Evolutionary conservation across 345 rosid genomes (phyloP), one percentile per base, ranked within the genome.

Genomic region (Eucalyptus caleyi): DNA sequence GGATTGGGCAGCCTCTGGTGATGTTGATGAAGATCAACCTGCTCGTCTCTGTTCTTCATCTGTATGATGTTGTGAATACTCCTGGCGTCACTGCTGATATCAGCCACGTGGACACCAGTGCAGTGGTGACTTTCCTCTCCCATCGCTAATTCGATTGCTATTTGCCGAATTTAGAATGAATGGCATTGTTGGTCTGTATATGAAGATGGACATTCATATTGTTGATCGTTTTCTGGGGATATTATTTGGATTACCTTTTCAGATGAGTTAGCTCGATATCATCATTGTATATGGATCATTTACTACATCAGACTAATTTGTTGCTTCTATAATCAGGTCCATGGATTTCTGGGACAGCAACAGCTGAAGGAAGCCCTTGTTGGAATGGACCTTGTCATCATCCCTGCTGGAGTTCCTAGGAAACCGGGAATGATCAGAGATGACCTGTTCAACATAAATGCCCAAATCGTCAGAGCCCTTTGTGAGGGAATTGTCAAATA

Each of bases 371-470:
- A 94, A 87, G 99, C 99, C 7, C 96, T 96, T 50, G 95, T 92
- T n/a, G 99, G 99, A 86, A 97, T 97, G 97, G 97, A 98, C 92
- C 95, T 97, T 88, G 96, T 96, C 88, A 93, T 98, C 49, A 96
- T 98, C 88, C n/a, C 99, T 37, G 99, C 99, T 32, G 99, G 99
- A 89, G 95, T 98, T 92, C 99, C 98, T 8, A 95, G 99, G 93
- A 98, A 97, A 89, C 99, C 98, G 16, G 99, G 99, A 92, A 98
- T 98, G 99, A 98, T 97, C 4, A 96, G 99, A 86, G 99, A 98
- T 91, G 99, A 98, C 94, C 95, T 98, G 45, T 98, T 97, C 93
- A 97, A 96, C 88, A 97, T 98, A 88, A 98, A 97, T 93, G 96
- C 99, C 37, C 99, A 98, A 89, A 97, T 97, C 45, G 97, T 96